These are phyloP conservation scores for Prunus davidiana DNA, from an alignment of 306 rosid species.

Conservation along the genomic window DNA sequence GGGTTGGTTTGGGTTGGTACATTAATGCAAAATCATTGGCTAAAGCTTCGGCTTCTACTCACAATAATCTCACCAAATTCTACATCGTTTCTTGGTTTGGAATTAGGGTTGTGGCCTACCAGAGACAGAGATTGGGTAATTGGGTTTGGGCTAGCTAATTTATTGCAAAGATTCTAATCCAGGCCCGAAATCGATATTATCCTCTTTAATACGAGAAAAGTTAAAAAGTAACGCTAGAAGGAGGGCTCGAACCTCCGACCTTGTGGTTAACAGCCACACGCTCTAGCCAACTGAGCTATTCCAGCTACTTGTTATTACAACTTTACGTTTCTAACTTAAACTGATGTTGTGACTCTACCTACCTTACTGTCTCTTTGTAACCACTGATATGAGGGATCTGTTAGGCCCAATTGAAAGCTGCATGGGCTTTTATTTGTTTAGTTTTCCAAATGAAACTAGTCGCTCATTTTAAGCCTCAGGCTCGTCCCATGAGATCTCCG, in stretches of 20 bases:
- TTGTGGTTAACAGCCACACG: conserved; percentile 26
- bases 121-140: neutral
- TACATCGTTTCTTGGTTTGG: neutral
- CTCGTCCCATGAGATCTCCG: too few species aligned
- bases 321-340: neutral
- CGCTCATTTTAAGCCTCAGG: neutral
- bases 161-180: too few species aligned
- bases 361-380: neutral
- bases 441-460: neutral
- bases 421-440: neutral
- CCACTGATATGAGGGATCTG: neutral
- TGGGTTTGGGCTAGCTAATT: too few species aligned
- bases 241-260: conserved; percentile 23
- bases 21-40: conserved; percentile 15
- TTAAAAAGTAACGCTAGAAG: neutral
- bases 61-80: neutral
- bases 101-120: neutral
- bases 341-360: fast-evolving
- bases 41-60: neutral
- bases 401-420: neutral
- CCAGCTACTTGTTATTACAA: fast-evolving
- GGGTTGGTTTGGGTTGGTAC: conserved; percentile 5
- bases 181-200: too few species aligned
- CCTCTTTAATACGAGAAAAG: neutral
- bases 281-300: conserved; percentile 24